Conservation (phyloP, 306 rosid genomes). For the Chamaecrista fasciculata region DNA sequence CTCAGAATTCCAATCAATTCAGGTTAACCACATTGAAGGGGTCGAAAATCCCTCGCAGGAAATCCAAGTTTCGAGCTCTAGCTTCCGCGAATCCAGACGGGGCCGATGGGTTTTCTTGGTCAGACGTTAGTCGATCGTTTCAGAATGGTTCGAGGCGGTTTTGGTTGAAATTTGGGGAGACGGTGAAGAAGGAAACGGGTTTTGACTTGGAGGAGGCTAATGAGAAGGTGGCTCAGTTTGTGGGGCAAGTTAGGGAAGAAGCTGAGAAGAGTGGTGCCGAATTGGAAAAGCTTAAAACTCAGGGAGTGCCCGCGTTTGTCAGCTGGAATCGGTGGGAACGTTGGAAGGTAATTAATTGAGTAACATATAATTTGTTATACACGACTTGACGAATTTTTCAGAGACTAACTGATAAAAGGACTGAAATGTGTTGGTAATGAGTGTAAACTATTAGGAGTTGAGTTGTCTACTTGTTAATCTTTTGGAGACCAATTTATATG, state of each 20-base stretch:
- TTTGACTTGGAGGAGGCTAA: slow-evolving; percentile 54
- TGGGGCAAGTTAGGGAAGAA: slow-evolving; percentile 38
- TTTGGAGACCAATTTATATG: no score
- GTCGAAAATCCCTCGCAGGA: slow-evolving; percentile 36
- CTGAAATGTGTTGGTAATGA: no score
- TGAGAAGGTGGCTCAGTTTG: slow-evolving; percentile 46
- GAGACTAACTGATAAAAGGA: no score
- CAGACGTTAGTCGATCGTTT: slow-evolving; percentile 41
- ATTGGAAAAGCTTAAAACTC: slow-evolving; percentile 53
- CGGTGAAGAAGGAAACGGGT: slow-evolving; percentile 74
- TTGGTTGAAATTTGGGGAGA: slow-evolving; percentile 60
- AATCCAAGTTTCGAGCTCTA: slow-evolving; percentile 50
- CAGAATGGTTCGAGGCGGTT: slow-evolving; percentile 66
- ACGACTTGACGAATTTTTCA: no score
- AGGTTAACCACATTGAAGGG: slow-evolving; percentile 33
- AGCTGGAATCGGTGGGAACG: slow-evolving; percentile 73
- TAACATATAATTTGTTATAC: no score
- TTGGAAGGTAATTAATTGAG: slow-evolving; percentile 95
- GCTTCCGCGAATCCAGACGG: slow-evolving; percentile 54
- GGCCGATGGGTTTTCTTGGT: slow-evolving; percentile 56
- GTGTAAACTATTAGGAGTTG: no score
- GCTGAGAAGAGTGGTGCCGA: slow-evolving; percentile 37
- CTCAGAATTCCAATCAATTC: slow-evolving; percentile 39
- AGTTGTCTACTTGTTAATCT: no score
- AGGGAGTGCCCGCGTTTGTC: slow-evolving; percentile 49